A percentile compares a stretch with the other conserved stretches of the same genome.
phyloP scores from a whole-genome alignment of 106 monocot species.

The Agapanthus africanus region DNA sequence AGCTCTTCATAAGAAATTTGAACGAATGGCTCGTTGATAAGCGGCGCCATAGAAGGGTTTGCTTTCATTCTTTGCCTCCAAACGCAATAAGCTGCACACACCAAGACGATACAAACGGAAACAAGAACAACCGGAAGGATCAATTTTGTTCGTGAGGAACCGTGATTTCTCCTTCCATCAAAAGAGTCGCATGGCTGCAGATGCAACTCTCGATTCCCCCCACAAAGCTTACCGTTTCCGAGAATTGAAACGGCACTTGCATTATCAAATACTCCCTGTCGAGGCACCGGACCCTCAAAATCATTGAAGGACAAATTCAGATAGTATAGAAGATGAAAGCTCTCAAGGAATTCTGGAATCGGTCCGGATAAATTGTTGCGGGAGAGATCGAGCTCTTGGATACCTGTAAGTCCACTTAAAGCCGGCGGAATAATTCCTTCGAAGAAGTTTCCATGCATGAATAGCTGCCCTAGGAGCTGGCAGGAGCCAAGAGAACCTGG shows the following conservation, averaged over 20 bases:
- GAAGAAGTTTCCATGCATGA: slow-evolving; percentile 4
- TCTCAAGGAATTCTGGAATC: slow-evolving; percentile 6
- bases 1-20: slow-evolving; percentile 20
- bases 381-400: slow-evolving; percentile 4
- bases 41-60: neutral
- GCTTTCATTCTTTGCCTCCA: neutral
- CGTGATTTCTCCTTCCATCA: neutral
- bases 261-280: neutral
- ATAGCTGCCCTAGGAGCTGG: slow-evolving; percentile 5
- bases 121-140: neutral
- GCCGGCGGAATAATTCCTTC: slow-evolving; percentile 5
- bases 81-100: neutral
- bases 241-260: neutral
- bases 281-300: neutral
- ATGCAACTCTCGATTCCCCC: neutral
- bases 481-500: slow-evolving; percentile 20
- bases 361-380: slow-evolving; percentile 13
- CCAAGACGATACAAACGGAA: neutral
- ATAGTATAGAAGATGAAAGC: neutral
- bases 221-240: neutral
- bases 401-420: neutral
- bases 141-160: neutral
- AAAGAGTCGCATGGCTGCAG: neutral
- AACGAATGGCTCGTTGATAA: neutral
- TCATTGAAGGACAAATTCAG: slow-evolving; percentile 15